Percentiles rank a stretch among this genome's conserved stretches.
phyloP scores from a whole-genome alignment of 1,284 basidiomycete genomes.

The Garcileccinum viscosum region DNA sequence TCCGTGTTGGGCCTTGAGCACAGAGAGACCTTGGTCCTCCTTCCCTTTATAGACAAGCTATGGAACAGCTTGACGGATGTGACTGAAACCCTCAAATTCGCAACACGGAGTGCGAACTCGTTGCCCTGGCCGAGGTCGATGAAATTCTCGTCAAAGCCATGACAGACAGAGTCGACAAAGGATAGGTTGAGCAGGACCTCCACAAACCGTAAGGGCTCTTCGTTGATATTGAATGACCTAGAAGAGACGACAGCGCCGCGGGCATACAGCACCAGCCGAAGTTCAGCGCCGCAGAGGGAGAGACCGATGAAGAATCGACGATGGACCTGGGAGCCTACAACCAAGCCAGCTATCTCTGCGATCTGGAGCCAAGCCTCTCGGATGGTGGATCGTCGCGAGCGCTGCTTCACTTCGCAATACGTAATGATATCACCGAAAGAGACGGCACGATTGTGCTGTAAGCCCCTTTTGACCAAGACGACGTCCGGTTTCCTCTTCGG shows the following conservation, averaged over 20 bases:
- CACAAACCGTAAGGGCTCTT: background rate
- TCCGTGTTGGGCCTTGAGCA: no score
- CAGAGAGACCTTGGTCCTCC: background rate
- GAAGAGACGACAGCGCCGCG: background rate
- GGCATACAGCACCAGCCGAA: background rate
- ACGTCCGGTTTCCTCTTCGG: background rate
- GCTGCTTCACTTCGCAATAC: background rate
- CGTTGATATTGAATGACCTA: background rate
- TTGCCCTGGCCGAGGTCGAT: background rate
- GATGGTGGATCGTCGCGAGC: no score
- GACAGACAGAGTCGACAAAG: background rate
- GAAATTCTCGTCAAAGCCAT: background rate
- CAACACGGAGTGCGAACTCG: background rate
- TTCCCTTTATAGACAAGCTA: background rate
- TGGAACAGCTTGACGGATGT: background rate
- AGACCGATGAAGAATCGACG: background rate
- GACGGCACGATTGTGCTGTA: no score
- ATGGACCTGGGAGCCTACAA: background rate
- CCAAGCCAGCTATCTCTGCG: background rate
- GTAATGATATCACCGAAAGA: background rate
- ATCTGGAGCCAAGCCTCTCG: background rate
- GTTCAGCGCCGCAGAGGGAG: background rate
- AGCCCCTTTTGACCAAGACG: background rate
- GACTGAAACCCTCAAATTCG: background rate
- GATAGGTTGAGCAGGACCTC: background rate